phyloP scores from a whole-genome alignment of 257 asterid genomes.

The Gentiana straminea region DNA sequence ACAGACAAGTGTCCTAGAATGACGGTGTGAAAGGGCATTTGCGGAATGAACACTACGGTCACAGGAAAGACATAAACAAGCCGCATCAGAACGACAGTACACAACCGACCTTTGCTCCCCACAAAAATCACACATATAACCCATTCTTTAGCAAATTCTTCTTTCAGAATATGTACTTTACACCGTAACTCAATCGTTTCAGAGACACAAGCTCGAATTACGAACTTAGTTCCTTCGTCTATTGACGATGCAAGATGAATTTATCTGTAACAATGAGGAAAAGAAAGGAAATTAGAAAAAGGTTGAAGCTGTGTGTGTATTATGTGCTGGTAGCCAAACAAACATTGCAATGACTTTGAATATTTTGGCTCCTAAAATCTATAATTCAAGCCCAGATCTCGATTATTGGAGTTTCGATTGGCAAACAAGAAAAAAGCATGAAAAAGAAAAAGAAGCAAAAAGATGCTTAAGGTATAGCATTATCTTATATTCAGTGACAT shows the following conservation, averaged over 20 bases:
- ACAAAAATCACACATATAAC: constrained; percentile 76
- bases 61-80: constrained; percentile 78
- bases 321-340: background rate
- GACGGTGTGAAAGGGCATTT: constrained; percentile 75
- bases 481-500: constrained; percentile 10
- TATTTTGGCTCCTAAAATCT: background rate
- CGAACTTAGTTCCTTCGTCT: background rate
- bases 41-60: constrained; percentile 89
- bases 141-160: constrained; percentile 36
- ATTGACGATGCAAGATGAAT: constrained; percentile 1
- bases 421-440: constrained; percentile 3
- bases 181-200: constrained; percentile 7
- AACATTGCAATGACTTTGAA: background rate
- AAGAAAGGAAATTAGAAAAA: background rate
- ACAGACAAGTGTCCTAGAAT: constrained; percentile 70
- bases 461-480: constrained; percentile 22
- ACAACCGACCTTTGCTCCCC: constrained; percentile 62
- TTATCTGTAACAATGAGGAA: constrained; percentile 9
- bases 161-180: background rate
- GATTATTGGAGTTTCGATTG: constrained; percentile 1
- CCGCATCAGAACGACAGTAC: constrained; percentile 79
- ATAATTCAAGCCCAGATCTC: constrained; percentile 14
- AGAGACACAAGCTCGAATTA: background rate
- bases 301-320: background rate
- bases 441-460: constrained; percentile 8